phyloP scores from a whole-genome alignment of 257 asterid species.

The Voacanga thouarsii region DNA sequence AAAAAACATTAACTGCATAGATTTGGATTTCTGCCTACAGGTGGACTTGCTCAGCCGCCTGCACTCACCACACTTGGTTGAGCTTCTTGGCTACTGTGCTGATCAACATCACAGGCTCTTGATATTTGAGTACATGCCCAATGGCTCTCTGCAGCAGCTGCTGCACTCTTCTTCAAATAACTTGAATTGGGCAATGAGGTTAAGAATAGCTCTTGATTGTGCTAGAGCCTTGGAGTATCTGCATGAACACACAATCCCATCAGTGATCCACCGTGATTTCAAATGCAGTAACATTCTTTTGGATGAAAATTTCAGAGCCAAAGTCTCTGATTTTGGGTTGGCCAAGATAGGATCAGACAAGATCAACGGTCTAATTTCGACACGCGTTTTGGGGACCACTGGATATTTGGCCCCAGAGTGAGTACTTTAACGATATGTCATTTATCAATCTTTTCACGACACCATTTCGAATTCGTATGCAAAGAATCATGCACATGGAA shows the following conservation, averaged over 20 bases:
- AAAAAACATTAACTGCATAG: neutral
- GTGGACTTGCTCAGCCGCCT: slow-evolving; percentile 71
- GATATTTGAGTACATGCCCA: slow-evolving; percentile 62
- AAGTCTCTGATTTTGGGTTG: slow-evolving; percentile 68
- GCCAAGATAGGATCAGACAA: slow-evolving; percentile 77
- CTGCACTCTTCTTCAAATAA: slow-evolving; percentile 38
- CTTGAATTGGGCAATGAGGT: slow-evolving; percentile 57
- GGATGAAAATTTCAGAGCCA: slow-evolving; percentile 59
- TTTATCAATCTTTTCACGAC: neutral
- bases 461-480: slow-evolving; percentile 12
- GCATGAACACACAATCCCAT: slow-evolving; percentile 66
- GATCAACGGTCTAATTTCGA: slow-evolving; percentile 64
- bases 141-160: slow-evolving; percentile 51
- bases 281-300: slow-evolving; percentile 64
- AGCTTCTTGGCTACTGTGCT: slow-evolving; percentile 80
- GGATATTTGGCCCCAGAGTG: slow-evolving; percentile 90
- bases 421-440: slow-evolving; percentile 24
- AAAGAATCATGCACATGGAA: slow-evolving; percentile 28
- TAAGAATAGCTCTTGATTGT: slow-evolving; percentile 65
- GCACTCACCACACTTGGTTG: slow-evolving; percentile 51
- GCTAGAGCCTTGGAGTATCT: slow-evolving; percentile 70
- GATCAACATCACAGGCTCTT: slow-evolving; percentile 70
- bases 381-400: slow-evolving; percentile 78
- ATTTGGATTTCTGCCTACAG: slow-evolving; percentile 22
- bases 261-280: slow-evolving; percentile 74